Conservation (phyloP, 345 rosid genomes). For the Camelina sativa region DNA sequence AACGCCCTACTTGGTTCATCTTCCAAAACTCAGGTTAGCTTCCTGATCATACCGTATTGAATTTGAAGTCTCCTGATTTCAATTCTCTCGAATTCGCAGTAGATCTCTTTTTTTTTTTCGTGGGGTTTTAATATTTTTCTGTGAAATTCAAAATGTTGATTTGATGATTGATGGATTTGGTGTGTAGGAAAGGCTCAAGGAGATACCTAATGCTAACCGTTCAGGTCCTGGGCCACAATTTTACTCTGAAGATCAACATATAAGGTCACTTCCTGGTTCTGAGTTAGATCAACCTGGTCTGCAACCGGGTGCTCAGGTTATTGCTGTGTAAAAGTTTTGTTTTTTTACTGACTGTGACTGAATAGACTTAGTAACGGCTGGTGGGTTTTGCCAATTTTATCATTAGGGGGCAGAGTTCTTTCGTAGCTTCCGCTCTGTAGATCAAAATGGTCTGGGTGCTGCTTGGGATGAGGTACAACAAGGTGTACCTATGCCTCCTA, state of each 20-base stretch:
- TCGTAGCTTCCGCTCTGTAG: conserved; percentile 63
- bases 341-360: conserved; percentile 3
- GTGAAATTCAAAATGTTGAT: neutral
- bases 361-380: conserved; percentile 14
- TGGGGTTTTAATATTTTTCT: neutral
- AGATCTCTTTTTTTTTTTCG: conserved; percentile 13
- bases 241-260: conserved; percentile 53
- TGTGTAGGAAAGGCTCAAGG: conserved; percentile 82
- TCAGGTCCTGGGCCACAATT: conserved; percentile 56
- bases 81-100: conserved; percentile 1
- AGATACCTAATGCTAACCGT: conserved; percentile 67
- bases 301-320: conserved; percentile 74
- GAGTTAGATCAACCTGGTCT: conserved; percentile 70
- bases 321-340: neutral
- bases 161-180: conserved; percentile 24
- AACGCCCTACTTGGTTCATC: conserved; percentile 91
- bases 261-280: conserved; percentile 79
- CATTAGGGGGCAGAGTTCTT: conserved; percentile 81
- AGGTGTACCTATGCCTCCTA: conserved; percentile 50
- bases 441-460: conserved; percentile 69
- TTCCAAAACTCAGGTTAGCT: conserved; percentile 81
- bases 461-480: conserved; percentile 90
- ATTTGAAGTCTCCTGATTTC: neutral
- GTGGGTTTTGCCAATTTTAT: conserved; percentile 1
- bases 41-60: neutral